Evolutionary conservation across 2,329 filamentous ascomycete species (phyloP), one percentile per base, ranked within the genome.

Genomic region (Microsporum audouinii): DNA sequence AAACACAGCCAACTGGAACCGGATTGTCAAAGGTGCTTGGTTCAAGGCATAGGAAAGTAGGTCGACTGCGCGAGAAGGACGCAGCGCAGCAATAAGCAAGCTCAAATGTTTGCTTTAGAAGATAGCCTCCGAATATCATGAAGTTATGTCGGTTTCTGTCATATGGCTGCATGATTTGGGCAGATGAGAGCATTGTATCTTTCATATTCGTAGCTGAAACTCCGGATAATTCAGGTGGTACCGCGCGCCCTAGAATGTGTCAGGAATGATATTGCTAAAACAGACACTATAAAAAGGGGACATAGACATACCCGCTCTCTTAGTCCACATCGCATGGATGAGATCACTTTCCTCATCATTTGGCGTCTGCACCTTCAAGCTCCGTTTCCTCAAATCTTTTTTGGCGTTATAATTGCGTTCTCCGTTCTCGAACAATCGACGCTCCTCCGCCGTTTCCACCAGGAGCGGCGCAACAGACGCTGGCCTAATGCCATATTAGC

Each of bases 101-200:
- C 72, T 90, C 87, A 67, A 89, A 89, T 0, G 86, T 87, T 68
- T 88, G 84, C 69, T 88, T 88, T 8, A 90, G 77, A 8, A 89
- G 80, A 70, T 86, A 89, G 12, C 87, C 87, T 58, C 87, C 87
- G 67, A 89, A 90, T 60, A 90, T 88, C 86, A 89, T 88, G 71
- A 87, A 88, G 67, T 87, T 84, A 71, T 89, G 86, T 1, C 84
- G 74, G 71, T 87, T 87, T 56, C 85, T 81, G 70, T 85, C 82
- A 71, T 88, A 85, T 0, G 87, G 87, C 70, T 89, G 86, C 87
- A 89, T 89, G 65, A 90, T 88, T 66, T 81, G 82, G 8, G 87
- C 85, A 1, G 85, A 84, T 67, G 82, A 81, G 36, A 89, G 80
- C 38, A 77, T 76, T 1, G 85, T 84, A 65, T 81, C 80, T 63